These are phyloP conservation scores for Drosera capensis DNA, from an alignment of 148 eudicot genomes.

Conservation along the genomic window DNA sequence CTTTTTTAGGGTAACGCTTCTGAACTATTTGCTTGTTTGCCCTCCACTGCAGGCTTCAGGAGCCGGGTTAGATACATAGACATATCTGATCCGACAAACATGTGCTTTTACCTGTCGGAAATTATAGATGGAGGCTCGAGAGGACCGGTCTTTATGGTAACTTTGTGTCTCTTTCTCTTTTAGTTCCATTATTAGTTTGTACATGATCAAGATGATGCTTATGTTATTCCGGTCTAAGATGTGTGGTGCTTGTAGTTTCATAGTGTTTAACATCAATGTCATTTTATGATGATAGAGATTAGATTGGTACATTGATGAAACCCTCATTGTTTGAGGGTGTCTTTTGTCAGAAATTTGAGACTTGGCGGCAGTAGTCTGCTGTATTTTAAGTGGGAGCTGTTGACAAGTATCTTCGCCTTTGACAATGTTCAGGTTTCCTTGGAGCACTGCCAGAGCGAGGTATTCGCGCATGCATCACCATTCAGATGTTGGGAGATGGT, in stretches of 20 bases:
- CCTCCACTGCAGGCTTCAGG: conserved; percentile 78
- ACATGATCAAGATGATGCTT: no score
- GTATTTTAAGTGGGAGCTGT: no score
- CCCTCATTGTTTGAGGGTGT: no score
- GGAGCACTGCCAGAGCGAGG: conserved; percentile 60
- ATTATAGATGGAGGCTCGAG: conserved; percentile 65
- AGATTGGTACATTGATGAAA: no score
- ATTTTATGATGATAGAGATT: no score
- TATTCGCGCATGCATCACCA: conserved; percentile 59
- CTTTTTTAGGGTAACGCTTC: background rate
- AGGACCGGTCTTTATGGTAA: conserved; percentile 92
- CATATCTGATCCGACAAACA: conserved; percentile 58
- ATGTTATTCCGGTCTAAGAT: no score
- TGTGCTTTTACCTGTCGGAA: conserved; percentile 69
- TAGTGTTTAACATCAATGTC: no score
- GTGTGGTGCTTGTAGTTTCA: no score
- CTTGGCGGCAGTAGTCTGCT: no score
- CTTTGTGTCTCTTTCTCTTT: background rate
- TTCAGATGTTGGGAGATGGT: conserved; percentile 92
- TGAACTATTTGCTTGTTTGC: conserved; percentile 1
- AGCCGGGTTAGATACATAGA: conserved; percentile 79
- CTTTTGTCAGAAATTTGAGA: no score
- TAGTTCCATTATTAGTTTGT: no score
- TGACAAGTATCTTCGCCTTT: no score
- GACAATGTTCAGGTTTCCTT: conserved; percentile 56